Evolutionary conservation across 352 stramenopile genomes (phyloP).

Genomic region (Phytophthora hybrid): DNA sequence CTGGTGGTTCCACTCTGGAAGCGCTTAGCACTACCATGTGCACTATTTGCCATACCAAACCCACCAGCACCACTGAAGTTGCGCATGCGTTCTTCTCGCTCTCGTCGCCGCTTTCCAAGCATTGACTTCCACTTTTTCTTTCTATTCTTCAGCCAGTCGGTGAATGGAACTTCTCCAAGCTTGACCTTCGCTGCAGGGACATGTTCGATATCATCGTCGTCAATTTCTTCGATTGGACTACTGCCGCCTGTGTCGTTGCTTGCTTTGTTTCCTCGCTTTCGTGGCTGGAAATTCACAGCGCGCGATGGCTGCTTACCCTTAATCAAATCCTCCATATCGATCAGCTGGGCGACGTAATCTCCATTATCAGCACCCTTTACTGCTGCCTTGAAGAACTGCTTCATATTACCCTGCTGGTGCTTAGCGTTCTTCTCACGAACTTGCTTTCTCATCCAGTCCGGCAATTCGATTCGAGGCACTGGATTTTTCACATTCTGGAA

Average conservation of each 20-base stretch:
- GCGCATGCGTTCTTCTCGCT: slow-evolving; percentile 61
- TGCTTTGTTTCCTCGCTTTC: slow-evolving; percentile 29
- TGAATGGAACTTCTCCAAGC: slow-evolving; percentile 67
- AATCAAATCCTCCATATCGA: slow-evolving; percentile 77
- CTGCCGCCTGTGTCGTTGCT: slow-evolving; percentile 24
- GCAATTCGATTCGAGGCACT: slow-evolving; percentile 95
- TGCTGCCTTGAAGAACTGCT: slow-evolving; percentile 85
- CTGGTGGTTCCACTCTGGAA: slow-evolving; percentile 43
- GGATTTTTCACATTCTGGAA: slow-evolving; percentile 98
- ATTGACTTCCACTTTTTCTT: slow-evolving; percentile 80
- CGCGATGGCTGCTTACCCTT: slow-evolving; percentile 35
- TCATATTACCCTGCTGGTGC: slow-evolving; percentile 87
- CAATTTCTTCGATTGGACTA: slow-evolving; percentile 38
- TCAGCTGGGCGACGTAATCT: slow-evolving; percentile 69
- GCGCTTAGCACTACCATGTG: slow-evolving; percentile 44
- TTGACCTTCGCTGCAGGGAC: slow-evolving; percentile 43
- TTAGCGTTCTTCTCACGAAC: slow-evolving; percentile 91
- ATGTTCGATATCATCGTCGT: slow-evolving; percentile 30
- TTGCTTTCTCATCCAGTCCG: slow-evolving; percentile 96
- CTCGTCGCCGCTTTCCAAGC: slow-evolving; percentile 63
- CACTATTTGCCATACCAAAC: slow-evolving; percentile 42
- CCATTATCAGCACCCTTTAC: slow-evolving; percentile 32
- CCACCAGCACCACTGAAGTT: slow-evolving; percentile 33
- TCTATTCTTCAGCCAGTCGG: slow-evolving; percentile 68
- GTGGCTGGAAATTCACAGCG: slow-evolving; percentile 7